Conservation (phyloP, 2,329 filamentous ascomycete genomes). For the Paracoccidioides lutzii region DNA sequence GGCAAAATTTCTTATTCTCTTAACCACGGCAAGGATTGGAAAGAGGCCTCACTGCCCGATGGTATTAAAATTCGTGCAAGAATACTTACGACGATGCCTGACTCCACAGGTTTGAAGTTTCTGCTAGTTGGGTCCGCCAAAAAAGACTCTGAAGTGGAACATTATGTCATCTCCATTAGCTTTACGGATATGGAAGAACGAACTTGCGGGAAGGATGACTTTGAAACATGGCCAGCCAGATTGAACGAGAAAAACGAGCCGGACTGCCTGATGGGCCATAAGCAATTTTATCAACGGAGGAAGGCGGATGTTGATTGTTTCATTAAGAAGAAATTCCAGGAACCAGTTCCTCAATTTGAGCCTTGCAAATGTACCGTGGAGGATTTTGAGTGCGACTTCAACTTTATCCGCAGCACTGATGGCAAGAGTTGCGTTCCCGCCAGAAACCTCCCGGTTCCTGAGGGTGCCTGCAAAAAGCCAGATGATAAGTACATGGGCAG, state of each 20-base stretch:
- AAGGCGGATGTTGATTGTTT: slow-evolving; percentile 86
- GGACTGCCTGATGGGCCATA: slow-evolving; percentile 91
- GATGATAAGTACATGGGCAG: slow-evolving; percentile 68
- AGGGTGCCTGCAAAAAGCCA: slow-evolving; percentile 58
- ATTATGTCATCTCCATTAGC: slow-evolving; percentile 62
- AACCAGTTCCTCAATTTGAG: slow-evolving; percentile 56
- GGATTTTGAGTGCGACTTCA: slow-evolving; percentile 96
- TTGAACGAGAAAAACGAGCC: slow-evolving; percentile 67
- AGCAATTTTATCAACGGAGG: slow-evolving; percentile 70
- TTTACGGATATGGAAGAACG: slow-evolving; percentile 70
- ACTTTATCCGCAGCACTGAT: slow-evolving; percentile 59
- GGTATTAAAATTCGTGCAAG: slow-evolving; percentile 62
- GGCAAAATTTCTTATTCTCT: slow-evolving; percentile 61
- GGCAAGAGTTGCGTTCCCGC: slow-evolving; percentile 55
- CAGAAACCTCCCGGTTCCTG: slow-evolving; percentile 51
- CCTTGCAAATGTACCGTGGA: slow-evolving; percentile 66
- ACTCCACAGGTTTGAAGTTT: slow-evolving; percentile 89
- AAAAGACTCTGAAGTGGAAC: slow-evolving; percentile 37
- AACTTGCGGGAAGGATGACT: slow-evolving; percentile 62
- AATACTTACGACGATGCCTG: slow-evolving; percentile 73
- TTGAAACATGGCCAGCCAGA: slow-evolving; percentile 81
- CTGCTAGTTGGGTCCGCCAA: slow-evolving; percentile 55
- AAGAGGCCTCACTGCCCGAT: slow-evolving; percentile 53
- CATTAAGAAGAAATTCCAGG: slow-evolving; percentile 65
- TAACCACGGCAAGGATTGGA: slow-evolving; percentile 80